Conservation (phyloP, 1,284 basidiomycete species). For the Fomitopsis betulina region DNA sequence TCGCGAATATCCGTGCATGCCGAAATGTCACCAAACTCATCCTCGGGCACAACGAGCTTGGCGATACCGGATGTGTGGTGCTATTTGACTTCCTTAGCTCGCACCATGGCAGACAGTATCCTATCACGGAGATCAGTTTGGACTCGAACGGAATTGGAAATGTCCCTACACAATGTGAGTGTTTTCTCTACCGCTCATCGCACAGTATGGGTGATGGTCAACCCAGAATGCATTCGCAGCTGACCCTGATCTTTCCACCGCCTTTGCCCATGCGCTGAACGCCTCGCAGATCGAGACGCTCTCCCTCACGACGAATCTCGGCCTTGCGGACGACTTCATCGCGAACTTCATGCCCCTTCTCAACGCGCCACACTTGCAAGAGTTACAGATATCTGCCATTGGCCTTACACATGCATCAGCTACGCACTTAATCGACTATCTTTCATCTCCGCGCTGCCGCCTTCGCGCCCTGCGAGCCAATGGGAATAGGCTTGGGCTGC, state of each 20-base stretch:
- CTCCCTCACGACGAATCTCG: constrained; percentile 38
- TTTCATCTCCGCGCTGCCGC: constrained; percentile 48
- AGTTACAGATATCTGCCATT: constrained; percentile 51
- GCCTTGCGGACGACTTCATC: constrained; percentile 45
- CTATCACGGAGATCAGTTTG: constrained; percentile 51
- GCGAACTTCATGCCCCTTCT: constrained; percentile 46
- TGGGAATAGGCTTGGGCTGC: constrained; percentile 49
- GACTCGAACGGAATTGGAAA: constrained; percentile 54
- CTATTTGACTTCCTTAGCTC: constrained; percentile 56
- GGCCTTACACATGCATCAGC: constrained; percentile 44
- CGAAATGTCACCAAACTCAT: constrained; percentile 45
- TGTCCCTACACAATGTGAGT: constrained; percentile 58
- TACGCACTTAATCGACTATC: constrained; percentile 41
- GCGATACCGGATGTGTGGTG: constrained; percentile 51
- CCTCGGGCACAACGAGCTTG: constrained; percentile 53
- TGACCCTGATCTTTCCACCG: constrained; percentile 27
- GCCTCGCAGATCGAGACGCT: constrained; percentile 41
- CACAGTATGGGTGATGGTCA: not conserved
- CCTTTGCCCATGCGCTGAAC: constrained; percentile 45
- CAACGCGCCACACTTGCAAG: constrained; percentile 40
- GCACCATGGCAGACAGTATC: constrained; percentile 39
- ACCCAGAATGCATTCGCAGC: constrained; percentile 42
- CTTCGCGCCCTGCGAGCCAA: constrained; percentile 50
- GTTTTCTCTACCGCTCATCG: not conserved
- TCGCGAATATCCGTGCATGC: constrained; percentile 39